Evolutionary conservation across 148 eudicot genomes (phyloP), one percentile per base, ranked within the genome.

Genomic region (Dysphania ambrosioides): DNA sequence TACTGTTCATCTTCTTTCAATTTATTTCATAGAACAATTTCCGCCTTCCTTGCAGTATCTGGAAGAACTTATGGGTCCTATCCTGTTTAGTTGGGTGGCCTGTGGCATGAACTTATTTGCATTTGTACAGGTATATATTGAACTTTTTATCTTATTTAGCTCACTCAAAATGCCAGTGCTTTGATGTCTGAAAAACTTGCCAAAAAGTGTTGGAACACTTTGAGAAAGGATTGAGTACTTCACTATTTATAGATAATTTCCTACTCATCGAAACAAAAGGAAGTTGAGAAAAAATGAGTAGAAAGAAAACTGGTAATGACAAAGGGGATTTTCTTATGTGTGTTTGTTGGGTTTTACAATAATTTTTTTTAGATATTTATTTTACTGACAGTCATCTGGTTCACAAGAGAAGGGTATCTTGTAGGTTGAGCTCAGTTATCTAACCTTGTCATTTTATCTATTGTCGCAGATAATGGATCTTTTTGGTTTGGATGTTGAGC

Each of bases 81-180:
- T 95, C 78, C 70, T 95, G 61, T 95, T 95, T 79, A 81, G 85
- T 73, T 95, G 97, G 98, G 87, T 92, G 72, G 85, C 86, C 63
- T 90, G 96, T 83, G 93, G 97, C 32, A 85, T 95, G 71, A 90
- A 90, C 85, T 83, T 95, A 78, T 79, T 72, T 79, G 88, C 93
- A 42, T 90, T 95, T 75, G 88, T 90, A 79, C 92, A 95, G 98
- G 98, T 95, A 82, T 82, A 13, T 24, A 21, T 47, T 44, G 15
- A 57, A 53, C 66, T 70, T 30, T n/a, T 19, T 26, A 5, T 63
- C 32, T 34, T 69, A 32, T n/a, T 53, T 66, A 21, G 41, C 18
- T 23, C 23, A 69, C 6, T 30, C 18, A 41, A 44, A 36, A 10
- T n/a, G 42, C 13, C 36, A 47, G 29, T 42, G 36, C n/a, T 27